Base-by-base conservation (phyloP, 1,284 basidiomycete genomes). In the Cryptococcus hybrid region DNA sequence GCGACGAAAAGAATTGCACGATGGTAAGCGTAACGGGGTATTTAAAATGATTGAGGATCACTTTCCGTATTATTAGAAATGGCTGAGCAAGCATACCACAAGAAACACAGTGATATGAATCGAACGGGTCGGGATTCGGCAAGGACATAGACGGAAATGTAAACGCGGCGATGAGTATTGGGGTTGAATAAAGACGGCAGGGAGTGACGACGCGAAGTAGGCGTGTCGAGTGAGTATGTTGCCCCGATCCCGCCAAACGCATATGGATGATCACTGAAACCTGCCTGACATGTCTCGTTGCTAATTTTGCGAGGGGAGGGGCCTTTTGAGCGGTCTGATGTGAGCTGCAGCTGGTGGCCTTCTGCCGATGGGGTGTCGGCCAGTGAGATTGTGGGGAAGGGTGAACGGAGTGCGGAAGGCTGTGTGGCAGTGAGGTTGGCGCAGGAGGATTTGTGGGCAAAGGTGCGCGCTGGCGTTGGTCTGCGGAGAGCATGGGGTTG, bases 1-100 rank as follows among this genome's bases (percentile, higher is more conserved):
- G 92, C 88, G 54, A 98, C 89, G 73, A 98, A 97, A 86, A 90
- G 75, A 99, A 99, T 76, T 99, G 96, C 66, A 98, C 84, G 72
- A 98, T 89, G n/a, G 96, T 98, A 69, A 99, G 85, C 8, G 78
- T 79, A 42, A 79, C 73, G 1, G 78, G 78, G 63, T 69, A 79
- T 48, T 65, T 67, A 66, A 78, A 79, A 56, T 70, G 71, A 63
- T 75, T 79, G 55, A 79, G 66, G 51, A 79, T 79, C 51, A 78
- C 74, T 61, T 79, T 79, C 55, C 12, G 78, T 78, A 56, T 79
- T 79, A 54, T 73, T 76, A 2, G 75, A 77, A 5, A 79, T 54
- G 1, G 78, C 78, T n/a, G 74, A 77, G n/a, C 68, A 66, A n/a
- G 69, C 64, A 63, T 79, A 79, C 78, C 78, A 79, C 24, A 79